Base-by-base conservation (phyloP, 2,329 filamentous ascomycete species). In the Cordyceps tenuipes region DNA sequence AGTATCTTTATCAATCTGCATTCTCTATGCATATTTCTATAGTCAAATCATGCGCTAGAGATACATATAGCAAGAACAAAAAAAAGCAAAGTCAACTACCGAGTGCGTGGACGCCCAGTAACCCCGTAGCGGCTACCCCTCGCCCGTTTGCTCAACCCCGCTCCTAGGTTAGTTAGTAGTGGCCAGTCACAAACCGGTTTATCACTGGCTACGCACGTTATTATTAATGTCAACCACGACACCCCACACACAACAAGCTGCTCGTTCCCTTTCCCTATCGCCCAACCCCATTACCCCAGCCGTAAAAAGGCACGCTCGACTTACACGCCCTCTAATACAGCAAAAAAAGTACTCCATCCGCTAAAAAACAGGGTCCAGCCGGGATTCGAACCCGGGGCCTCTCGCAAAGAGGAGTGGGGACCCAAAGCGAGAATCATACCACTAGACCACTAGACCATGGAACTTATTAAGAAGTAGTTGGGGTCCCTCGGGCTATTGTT, bases 371-470 rank as follows among this genome's bases (percentile, higher is more conserved):
- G 44, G 44, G 44, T 21, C 21, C 23, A 21, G 23, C 66, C 68
- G 68, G 64, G 68, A 64, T 67, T 71, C 66, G 69, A 71, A 71
- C 69, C 64, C 68, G 68, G 67, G 69, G 68, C 69, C 69, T 70
- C 69, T 69, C 56, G 73, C 73, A 76, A 6, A 8, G 41, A 17
- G 19, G 6, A 43, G 15, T 29, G 44, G 44, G 48, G 61, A 1
- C 68, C 68, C 68, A 70, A 70, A 70, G 68, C 67, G 66, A 68
- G 68, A 70, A 70, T 70, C 68, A 70, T 70, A 70, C 68, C 67
- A 66, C 68, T 70, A 70, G 68, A 70, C 68, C 68, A 70, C n/a
- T n/a, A 46, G n/a, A n/a, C 43, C 43, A 21, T 9, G n/a, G 4
- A 5, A 1, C n/a, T 46, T 23, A 2, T n/a, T 7, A 8, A 21